Percentiles rank a stretch among this genome's conserved stretches.
phyloP scores from a whole-genome alignment of 768 basidiomycete species.

The Botryobasidium botryosum region DNA sequence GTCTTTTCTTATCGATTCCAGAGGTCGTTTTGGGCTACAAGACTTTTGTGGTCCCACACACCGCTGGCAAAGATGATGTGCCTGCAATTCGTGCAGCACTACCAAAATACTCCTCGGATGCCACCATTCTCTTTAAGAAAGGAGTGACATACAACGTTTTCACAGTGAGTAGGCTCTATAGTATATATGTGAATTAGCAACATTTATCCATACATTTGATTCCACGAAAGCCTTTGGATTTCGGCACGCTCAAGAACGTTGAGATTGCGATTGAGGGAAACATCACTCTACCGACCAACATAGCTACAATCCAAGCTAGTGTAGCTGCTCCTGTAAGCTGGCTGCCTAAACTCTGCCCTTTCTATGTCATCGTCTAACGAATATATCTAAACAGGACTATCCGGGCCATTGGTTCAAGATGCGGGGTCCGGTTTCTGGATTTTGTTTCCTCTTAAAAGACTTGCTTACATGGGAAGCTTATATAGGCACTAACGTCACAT shows the following conservation, averaged over 20 bases:
- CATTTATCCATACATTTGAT: no score
- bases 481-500: constrained; percentile 38
- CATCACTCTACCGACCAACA: constrained; percentile 35
- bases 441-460: neutral
- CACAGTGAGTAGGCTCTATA: constrained; percentile 17
- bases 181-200: no score
- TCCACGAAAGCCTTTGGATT: constrained; percentile 27
- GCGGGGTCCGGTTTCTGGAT: constrained; percentile 7
- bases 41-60: constrained; percentile 36
- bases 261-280: constrained; percentile 42
- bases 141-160: constrained; percentile 47
- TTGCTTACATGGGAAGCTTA: neutral
- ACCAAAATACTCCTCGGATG: constrained; percentile 17
- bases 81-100: constrained; percentile 32
- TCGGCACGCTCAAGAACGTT: constrained; percentile 37
- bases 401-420: constrained; percentile 5
- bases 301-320: constrained; percentile 26
- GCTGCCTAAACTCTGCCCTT: neutral
- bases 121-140: constrained; percentile 40
- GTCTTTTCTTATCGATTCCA: no score
- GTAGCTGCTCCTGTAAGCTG: neutral
- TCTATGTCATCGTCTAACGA: neutral
- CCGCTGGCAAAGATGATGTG: constrained; percentile 32
- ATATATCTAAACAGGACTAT: no score
- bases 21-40: no score